Evolutionary conservation across 2,329 filamentous ascomycete species (phyloP).

Genomic region (Thielaviopsis populi): DNA sequence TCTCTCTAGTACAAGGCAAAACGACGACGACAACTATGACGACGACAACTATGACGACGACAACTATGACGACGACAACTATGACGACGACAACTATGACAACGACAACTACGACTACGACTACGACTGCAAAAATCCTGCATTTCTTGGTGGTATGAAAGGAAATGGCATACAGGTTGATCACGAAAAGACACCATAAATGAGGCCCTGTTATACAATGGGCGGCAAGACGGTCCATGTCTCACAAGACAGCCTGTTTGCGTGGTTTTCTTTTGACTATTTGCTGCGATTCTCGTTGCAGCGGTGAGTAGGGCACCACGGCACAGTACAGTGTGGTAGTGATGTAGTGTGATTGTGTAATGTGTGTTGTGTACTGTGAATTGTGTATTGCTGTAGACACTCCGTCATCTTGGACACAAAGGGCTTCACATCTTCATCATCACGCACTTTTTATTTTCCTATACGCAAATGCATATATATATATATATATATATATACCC

Average conservation of each 20-base stretch:
- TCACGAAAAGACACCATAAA: not conserved
- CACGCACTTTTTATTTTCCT: not conserved
- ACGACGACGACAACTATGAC: too few relatives aligned
- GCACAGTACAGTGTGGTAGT: not conserved
- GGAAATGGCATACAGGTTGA: not conserved
- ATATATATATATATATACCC: not conserved
- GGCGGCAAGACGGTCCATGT: not conserved
- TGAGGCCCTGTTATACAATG: not conserved
- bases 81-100: too few relatives aligned
- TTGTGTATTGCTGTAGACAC: not conserved
- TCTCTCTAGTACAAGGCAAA: not conserved
- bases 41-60: too few relatives aligned
- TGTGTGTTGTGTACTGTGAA: not conserved
- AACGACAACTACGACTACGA: too few relatives aligned
- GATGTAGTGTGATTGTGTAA: not conserved
- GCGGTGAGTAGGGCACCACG: not conserved
- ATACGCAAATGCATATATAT: not conserved
- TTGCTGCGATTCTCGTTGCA: not conserved
- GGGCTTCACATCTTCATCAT: not conserved
- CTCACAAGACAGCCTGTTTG: not conserved
- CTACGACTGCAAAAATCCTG: too few relatives aligned
- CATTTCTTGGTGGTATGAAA: too few relatives aligned
- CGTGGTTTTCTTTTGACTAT: not conserved
- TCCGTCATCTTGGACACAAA: too few relatives aligned
- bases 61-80: too few relatives aligned